These are phyloP conservation scores for Blastocladiella emersonii DNA, from an alignment of 371 early-diverging fungal species.

Conservation along the genomic window DNA sequence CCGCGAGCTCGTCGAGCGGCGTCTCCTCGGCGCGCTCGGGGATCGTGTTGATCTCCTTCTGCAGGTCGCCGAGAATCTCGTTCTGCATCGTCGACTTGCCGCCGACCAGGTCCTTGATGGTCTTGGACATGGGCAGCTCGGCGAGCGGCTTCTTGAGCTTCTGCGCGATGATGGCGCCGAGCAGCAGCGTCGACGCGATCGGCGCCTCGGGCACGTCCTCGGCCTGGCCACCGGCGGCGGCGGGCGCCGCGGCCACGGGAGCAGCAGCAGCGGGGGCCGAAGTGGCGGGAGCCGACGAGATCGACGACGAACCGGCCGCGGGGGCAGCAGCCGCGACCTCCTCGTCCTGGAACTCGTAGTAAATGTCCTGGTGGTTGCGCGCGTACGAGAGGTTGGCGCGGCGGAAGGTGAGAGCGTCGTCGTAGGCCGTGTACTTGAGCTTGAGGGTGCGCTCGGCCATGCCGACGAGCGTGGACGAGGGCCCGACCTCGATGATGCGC, in stretches of 20 bases:
- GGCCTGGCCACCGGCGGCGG: constrained; percentile 20
- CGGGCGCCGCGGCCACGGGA: constrained; percentile 36
- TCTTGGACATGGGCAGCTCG: constrained; percentile 59
- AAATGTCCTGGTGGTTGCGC: constrained; percentile 82
- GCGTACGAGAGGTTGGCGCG: constrained; percentile 74
- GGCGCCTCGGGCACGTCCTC: constrained; percentile 8
- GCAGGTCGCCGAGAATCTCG: constrained; percentile 90
- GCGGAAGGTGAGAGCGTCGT: constrained; percentile 79
- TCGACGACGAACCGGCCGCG: constrained; percentile 21
- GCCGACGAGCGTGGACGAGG: constrained; percentile 71
- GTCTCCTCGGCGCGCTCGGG: constrained; percentile 89
- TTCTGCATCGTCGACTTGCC: constrained; percentile 94
- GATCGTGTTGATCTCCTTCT: constrained; percentile 77
- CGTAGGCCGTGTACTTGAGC: constrained; percentile 90
- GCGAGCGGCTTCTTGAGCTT: constrained; percentile 74
- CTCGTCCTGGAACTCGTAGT: constrained; percentile 73
- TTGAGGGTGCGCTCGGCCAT: constrained; percentile 92
- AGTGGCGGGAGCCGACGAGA: constrained; percentile 33
- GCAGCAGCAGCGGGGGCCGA: constrained; percentile 35
- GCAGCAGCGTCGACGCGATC: constrained; percentile 22
- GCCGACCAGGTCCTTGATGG: constrained; percentile 86
- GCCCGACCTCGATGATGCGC: constrained; percentile 85
- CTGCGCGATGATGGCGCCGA: constrained; percentile 73
- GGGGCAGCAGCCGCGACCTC: constrained; percentile 28
- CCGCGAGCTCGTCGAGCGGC: constrained; percentile 68